Evolutionary conservation across 2,329 filamentous ascomycete genomes (phyloP).

Genomic region (Ceratocystis colombiana): DNA sequence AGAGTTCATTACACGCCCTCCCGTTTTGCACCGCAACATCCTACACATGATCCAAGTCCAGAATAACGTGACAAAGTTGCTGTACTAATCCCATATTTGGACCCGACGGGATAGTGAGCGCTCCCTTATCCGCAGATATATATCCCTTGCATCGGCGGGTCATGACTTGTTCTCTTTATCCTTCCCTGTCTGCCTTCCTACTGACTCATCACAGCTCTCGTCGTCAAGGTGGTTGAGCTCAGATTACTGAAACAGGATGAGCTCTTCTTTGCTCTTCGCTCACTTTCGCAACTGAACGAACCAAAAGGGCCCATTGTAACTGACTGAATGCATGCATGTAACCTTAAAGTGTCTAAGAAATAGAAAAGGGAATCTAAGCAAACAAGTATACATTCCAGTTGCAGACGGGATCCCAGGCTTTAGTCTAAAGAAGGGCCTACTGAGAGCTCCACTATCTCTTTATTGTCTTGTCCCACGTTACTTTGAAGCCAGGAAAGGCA

Average conservation of each 20-base stretch:
- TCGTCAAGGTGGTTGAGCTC: not conserved
- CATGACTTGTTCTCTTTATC: not conserved
- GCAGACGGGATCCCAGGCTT: no score
- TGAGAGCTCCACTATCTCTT: no score
- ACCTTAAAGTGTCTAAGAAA: conserved; percentile 1
- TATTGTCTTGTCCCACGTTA: not conserved
- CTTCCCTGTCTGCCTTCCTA: not conserved
- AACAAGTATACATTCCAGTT: conserved; percentile 2
- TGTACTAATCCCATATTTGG: not conserved
- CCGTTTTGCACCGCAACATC: not conserved
- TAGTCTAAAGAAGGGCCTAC: no score
- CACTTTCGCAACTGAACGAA: not conserved
- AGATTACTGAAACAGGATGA: not conserved
- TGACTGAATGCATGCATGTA: not conserved
- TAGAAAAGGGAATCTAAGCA: not conserved
- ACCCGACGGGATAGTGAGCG: not conserved
- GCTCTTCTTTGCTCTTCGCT: not conserved
- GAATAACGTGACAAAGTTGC: not conserved
- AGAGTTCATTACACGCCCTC: not conserved
- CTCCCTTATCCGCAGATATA: not conserved
- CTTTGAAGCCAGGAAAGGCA: not conserved
- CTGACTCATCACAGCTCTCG: not conserved
- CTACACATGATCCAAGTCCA: not conserved
- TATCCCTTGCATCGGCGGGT: not conserved
- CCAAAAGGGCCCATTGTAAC: not conserved